phyloP scores from a whole-genome alignment of 805 yeast genomes.

The Yarrowia keelungensis region DNA sequence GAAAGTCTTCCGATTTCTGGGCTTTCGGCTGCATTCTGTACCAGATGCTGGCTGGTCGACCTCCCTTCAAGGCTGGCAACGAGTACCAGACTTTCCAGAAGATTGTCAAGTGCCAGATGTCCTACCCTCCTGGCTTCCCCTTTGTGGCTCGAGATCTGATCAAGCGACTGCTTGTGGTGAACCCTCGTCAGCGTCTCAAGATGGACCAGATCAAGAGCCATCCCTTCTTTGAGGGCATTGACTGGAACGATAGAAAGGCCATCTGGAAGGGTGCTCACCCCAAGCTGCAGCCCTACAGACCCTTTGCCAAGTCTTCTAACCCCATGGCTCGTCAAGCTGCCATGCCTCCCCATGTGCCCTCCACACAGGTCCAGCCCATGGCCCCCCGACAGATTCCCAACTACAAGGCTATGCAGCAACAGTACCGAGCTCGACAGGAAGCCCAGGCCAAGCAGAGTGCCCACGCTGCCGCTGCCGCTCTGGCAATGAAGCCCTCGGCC shows the following conservation, averaged over 20 bases:
- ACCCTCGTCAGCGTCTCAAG: slow-evolving; percentile 70
- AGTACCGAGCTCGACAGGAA: slow-evolving; percentile 29
- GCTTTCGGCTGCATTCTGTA: slow-evolving; percentile 88
- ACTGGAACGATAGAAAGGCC: slow-evolving; percentile 72
- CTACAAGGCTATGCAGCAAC: slow-evolving; percentile 40
- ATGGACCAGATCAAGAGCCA: slow-evolving; percentile 67
- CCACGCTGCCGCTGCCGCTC: slow-evolving; percentile 32
- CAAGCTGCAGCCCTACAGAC: slow-evolving; percentile 68
- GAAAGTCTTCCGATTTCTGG: slow-evolving; percentile 89
- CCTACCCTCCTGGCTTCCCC: slow-evolving; percentile 74
- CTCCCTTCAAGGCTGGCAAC: slow-evolving; percentile 87
- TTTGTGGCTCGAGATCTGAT: slow-evolving; percentile 69
- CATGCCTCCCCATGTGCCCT: slow-evolving; percentile 20
- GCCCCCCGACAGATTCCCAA: slow-evolving; percentile 39
- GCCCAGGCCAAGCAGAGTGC: slow-evolving; percentile 38
- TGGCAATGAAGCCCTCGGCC: slow-evolving; percentile 39
- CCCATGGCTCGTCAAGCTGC: slow-evolving; percentile 40
- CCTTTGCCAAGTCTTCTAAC: slow-evolving; percentile 40
- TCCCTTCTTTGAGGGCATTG: slow-evolving; percentile 69
- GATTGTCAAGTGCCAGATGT: slow-evolving; percentile 77
- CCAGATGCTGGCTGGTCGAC: slow-evolving; percentile 81
- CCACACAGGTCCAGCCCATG: slow-evolving; percentile 29
- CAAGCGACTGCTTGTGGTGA: slow-evolving; percentile 67
- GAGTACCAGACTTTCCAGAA: slow-evolving; percentile 89
- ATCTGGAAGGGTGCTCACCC: slow-evolving; percentile 79